A percentile compares a stretch with the other conserved stretches of the same genome.
These are phyloP conservation scores for Pleurotus ostreatus DNA, from an alignment of 768 basidiomycete genomes.

Conservation along the genomic window DNA sequence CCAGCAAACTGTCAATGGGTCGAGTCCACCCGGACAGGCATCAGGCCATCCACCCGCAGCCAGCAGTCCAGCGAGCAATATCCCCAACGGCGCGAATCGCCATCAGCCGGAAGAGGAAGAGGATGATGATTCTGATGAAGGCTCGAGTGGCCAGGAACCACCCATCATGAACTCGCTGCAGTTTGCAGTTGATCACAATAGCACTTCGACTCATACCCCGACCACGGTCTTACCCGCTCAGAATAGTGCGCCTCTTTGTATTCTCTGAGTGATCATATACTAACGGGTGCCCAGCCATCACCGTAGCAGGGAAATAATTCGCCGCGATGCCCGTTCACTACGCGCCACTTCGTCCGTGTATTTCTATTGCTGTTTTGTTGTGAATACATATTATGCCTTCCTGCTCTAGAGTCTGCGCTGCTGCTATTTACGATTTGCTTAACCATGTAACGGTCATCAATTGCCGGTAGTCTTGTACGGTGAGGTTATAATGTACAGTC, in stretches of 20 bases:
- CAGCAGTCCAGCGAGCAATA: neutral
- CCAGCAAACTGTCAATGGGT: neutral
- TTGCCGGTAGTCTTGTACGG: too few relatives aligned
- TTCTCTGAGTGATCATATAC: too few relatives aligned
- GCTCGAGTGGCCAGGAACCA: neutral
- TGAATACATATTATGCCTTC: too few relatives aligned
- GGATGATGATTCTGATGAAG: neutral
- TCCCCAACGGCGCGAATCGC: neutral
- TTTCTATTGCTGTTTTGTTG: too few relatives aligned
- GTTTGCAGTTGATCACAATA: neutral
- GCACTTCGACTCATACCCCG: neutral
- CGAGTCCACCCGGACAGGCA: neutral
- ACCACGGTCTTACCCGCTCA: neutral
- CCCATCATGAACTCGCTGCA: neutral
- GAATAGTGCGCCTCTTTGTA: neutral
- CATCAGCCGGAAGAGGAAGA: slow-evolving; percentile 1
- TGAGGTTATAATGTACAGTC: too few relatives aligned
- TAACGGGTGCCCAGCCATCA: neutral
- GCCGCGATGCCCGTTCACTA: too few relatives aligned
- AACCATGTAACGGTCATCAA: too few relatives aligned
- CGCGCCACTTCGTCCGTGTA: too few relatives aligned
- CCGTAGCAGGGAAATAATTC: slow-evolving; percentile 1
- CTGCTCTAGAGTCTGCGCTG: too few relatives aligned
- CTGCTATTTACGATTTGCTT: too few relatives aligned
- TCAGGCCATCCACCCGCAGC: neutral